phyloP scores from a whole-genome alignment of 768 basidiomycete species.

The Russula virescens region DNA sequence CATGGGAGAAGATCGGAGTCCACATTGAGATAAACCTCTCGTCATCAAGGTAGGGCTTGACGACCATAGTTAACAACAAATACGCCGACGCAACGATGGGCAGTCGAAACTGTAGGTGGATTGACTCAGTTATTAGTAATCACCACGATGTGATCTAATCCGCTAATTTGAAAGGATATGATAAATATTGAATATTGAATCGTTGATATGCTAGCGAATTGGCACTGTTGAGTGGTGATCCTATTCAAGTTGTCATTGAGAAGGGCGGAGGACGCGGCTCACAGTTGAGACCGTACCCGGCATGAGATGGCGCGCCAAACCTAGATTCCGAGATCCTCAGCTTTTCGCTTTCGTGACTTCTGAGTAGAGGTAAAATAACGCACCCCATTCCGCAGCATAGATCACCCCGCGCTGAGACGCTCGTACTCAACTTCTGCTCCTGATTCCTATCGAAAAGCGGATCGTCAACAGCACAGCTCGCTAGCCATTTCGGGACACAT shows the following conservation, averaged over 20 bases:
- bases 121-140: too few species aligned
- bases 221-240: neutral
- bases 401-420: slow-evolving; percentile 81
- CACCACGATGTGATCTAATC: too few species aligned
- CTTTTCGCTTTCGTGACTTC: neutral
- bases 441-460: slow-evolving; percentile 65
- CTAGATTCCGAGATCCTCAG: slow-evolving; percentile 30
- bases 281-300: slow-evolving; percentile 97
- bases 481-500: slow-evolving; percentile 50
- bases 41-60: too few species aligned
- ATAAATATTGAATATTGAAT: too few species aligned
- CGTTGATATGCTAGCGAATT: too few species aligned
- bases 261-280: slow-evolving; percentile 30
- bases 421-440: slow-evolving; percentile 86
- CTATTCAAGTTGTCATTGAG: neutral
- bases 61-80: too few species aligned
- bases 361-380: slow-evolving; percentile 22
- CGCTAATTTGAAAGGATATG: too few species aligned
- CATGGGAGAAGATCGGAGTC: too few species aligned
- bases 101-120: too few species aligned
- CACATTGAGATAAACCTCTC: too few species aligned
- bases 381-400: slow-evolving; percentile 87
- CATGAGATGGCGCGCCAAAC: slow-evolving; percentile 73
- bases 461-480: slow-evolving; percentile 61
- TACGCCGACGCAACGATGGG: too few species aligned